phyloP scores from a whole-genome alignment of 2,329 filamentous ascomycete species.

The Waltergamsia citrina region DNA sequence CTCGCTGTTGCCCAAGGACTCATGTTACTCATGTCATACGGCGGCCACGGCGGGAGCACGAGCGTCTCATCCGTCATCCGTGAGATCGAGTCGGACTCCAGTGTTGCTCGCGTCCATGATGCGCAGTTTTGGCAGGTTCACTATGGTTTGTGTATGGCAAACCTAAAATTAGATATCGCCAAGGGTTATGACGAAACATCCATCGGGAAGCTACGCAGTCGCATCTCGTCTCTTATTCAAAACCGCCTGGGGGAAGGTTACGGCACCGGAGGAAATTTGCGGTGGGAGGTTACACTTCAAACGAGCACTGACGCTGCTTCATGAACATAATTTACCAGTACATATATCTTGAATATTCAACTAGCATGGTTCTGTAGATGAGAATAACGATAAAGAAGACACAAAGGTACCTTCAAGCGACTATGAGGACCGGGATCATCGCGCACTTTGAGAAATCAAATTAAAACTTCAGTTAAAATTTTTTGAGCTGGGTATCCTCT shows the following conservation, averaged over 20 bases:
- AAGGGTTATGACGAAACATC: conserved; percentile 59
- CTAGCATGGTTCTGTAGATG: no score
- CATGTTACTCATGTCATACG: conserved; percentile 93
- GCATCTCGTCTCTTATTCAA: conserved; percentile 69
- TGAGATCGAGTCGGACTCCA: conserved; percentile 75
- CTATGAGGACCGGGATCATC: background rate
- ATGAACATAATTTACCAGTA: no score
- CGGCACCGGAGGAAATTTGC: conserved; percentile 65
- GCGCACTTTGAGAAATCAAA: no score
- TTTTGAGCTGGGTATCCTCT: conserved; percentile 20
- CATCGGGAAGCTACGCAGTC: conserved; percentile 63
- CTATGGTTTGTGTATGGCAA: conserved; percentile 93
- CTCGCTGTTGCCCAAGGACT: conserved; percentile 79
- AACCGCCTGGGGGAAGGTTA: conserved; percentile 84
- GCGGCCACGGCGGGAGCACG: conserved; percentile 23
- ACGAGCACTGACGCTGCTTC: conserved; percentile 35
- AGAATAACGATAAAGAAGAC: no score
- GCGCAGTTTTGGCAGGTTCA: conserved; percentile 98
- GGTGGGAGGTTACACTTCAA: conserved; percentile 92
- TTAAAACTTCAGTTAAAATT: background rate
- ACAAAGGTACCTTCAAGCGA: background rate
- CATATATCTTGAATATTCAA: no score
- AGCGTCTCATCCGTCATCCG: conserved; percentile 66
- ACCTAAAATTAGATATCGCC: conserved; percentile 67
- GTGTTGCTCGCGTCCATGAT: conserved; percentile 71